A percentile compares a stretch with the other conserved stretches of the same genome.
Conservation (phyloP, 2,329 filamentous ascomycete genomes). For the Verticillium isaacii region DNA sequence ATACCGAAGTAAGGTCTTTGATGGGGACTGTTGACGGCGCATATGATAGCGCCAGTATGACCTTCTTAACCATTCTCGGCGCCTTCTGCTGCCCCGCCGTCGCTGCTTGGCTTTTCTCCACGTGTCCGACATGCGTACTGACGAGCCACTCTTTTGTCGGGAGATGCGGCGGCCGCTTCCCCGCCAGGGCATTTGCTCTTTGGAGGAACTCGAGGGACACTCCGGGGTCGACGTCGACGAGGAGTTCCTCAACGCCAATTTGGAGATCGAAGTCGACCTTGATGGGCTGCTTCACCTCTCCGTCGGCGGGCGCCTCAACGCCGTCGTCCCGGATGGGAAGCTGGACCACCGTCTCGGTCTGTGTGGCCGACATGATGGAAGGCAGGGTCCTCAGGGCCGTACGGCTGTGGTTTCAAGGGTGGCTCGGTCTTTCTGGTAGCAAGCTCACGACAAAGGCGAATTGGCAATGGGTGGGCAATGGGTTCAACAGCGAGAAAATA, state of each 20-base stretch:
- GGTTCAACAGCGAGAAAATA: neutral
- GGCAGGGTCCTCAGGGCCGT: neutral
- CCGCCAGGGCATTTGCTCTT: slow-evolving; percentile 14
- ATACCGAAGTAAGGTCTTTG: slow-evolving; percentile 8
- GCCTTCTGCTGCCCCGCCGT: slow-evolving; percentile 5
- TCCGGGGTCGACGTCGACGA: slow-evolving; percentile 16
- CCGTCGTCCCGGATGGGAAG: neutral
- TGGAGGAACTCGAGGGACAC: slow-evolving; percentile 15
- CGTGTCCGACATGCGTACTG: slow-evolving; percentile 12
- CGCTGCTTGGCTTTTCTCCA: neutral
- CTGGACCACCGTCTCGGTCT: neutral
- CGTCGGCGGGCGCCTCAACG: neutral
- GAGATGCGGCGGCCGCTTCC: slow-evolving; percentile 12
- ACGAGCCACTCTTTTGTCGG: slow-evolving; percentile 9
- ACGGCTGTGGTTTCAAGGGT: neutral
- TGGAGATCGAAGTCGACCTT: slow-evolving; percentile 13
- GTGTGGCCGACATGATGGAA: neutral
- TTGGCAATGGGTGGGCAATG: neutral
- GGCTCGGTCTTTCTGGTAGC: neutral
- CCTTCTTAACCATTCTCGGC: slow-evolving; percentile 18
- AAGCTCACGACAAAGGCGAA: neutral
- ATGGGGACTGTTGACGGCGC: slow-evolving; percentile 13
- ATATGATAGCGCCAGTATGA: slow-evolving; percentile 16
- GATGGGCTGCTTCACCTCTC: neutral
- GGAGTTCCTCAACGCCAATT: slow-evolving; percentile 14